Percentiles rank a stretch among this genome's conserved stretches.
phyloP scores from a whole-genome alignment of 352 stramenopile species.

The Phytophthora foliorum region DNA sequence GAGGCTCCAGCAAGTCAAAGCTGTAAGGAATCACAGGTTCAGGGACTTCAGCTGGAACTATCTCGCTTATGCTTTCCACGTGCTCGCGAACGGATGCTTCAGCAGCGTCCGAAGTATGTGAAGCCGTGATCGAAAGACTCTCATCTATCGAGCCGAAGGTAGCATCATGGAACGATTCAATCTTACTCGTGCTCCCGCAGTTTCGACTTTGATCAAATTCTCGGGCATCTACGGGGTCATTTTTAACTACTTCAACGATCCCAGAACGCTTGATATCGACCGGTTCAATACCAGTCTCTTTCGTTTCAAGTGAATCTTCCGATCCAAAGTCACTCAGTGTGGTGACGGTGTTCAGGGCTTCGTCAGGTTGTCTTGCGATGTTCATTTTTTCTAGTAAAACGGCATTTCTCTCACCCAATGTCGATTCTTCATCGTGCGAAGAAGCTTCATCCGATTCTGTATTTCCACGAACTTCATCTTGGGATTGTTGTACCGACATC shows the following conservation, averaged over 20 bases:
- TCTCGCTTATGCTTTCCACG: neutral
- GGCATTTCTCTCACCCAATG: neutral
- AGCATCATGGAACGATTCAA: slow-evolving; percentile 1
- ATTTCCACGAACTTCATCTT: neutral
- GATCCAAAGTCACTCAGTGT: neutral
- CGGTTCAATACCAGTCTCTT: neutral
- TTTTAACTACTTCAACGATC: neutral
- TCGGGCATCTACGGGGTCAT: neutral
- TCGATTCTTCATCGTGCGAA: neutral
- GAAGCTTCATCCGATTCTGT: neutral
- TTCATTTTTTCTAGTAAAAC: neutral
- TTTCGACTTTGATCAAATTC: neutral
- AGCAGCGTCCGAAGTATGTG: neutral
- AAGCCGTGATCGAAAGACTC: neutral
- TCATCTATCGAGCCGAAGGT: neutral
- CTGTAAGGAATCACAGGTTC: slow-evolving; percentile 13
- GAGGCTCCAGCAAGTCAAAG: slow-evolving; percentile 21
- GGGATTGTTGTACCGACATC: neutral
- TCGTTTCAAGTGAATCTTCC: slow-evolving; percentile 8
- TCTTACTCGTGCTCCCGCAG: neutral
- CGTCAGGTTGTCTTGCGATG: neutral
- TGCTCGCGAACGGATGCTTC: slow-evolving; percentile 1
- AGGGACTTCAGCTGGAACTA: neutral
- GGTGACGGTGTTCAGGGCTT: neutral
- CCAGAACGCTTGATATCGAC: slow-evolving; percentile 1